A percentile compares a stretch with the other conserved stretches of the same genome.
These are phyloP conservation scores for Suhomyces kilbournensis DNA, from an alignment of 805 yeast species.

Conservation along the genomic window DNA sequence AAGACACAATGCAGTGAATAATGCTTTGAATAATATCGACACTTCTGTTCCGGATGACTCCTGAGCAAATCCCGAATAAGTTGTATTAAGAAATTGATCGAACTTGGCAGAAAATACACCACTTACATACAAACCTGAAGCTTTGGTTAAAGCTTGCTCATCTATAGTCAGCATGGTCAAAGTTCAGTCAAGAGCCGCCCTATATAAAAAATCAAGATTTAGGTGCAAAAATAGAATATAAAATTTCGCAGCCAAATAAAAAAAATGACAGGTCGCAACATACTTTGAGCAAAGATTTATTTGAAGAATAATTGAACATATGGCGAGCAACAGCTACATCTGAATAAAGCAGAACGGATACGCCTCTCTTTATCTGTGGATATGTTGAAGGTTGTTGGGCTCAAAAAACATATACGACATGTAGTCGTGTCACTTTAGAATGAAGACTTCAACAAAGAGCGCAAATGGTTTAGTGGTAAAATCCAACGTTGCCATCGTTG, in stretches of 20 bases:
- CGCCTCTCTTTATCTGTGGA: no score
- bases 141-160: conserved; percentile 21
- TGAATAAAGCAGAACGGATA: not conserved
- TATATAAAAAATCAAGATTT: not conserved
- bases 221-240: not conserved
- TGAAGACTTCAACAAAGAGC: not conserved
- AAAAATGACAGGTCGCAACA: not conserved
- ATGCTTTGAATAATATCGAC: conserved; percentile 52
- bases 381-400: not conserved
- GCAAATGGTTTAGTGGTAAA: conserved; percentile 1
- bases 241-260: not conserved
- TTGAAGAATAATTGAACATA: not conserved
- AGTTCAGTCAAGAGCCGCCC: not conserved
- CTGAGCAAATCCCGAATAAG: conserved; percentile 60
- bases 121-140: conserved; percentile 27
- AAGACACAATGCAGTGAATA: conserved; percentile 51
- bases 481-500: conserved; percentile 1
- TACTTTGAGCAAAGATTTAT: not conserved
- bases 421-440: no score
- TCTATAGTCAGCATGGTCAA: conserved; percentile 4
- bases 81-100: conserved; percentile 45
- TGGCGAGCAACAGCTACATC: not conserved
- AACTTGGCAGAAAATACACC: conserved; percentile 28
- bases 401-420: not conserved
- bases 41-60: conserved; percentile 56